A percentile compares a stretch with the other conserved stretches of the same genome.
phyloP scores from a whole-genome alignment of 2,329 filamentous ascomycete genomes.

The Aureobasidium mangrovei region DNA sequence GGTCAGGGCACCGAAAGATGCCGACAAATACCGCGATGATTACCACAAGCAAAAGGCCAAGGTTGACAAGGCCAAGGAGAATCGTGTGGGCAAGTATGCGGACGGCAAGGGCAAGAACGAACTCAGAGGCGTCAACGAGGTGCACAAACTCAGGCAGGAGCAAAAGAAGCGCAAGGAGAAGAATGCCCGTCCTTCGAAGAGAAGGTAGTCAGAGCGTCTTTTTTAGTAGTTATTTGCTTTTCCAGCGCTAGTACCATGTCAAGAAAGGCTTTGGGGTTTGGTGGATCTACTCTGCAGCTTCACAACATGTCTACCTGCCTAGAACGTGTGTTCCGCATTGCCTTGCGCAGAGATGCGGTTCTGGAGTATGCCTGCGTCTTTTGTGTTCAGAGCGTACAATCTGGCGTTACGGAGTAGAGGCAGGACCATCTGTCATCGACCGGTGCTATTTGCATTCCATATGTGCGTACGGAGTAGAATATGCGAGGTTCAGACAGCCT shows the following conservation, averaged over 20 bases:
- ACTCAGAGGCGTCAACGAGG: conserved; percentile 73
- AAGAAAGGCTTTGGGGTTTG: not conserved
- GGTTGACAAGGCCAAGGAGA: conserved; percentile 78
- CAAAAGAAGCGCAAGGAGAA: conserved; percentile 73
- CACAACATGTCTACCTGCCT: not conserved
- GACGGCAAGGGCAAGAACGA: conserved; percentile 58
- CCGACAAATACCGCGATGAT: conserved; percentile 86
- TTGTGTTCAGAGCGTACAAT: too few relatives aligned
- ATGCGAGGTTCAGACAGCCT: too few relatives aligned
- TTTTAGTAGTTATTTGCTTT: not conserved
- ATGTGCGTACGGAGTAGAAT: too few relatives aligned
- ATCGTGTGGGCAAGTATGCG: conserved; percentile 61
- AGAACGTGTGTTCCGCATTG: not conserved
- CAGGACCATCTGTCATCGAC: too few relatives aligned
- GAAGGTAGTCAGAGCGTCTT: not conserved
- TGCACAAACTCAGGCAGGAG: conserved; percentile 70
- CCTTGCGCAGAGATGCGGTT: too few relatives aligned
- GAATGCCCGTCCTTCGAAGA: conserved; percentile 73
- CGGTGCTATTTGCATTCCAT: too few relatives aligned
- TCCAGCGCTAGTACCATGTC: not conserved
- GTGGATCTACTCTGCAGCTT: not conserved
- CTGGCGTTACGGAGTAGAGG: too few relatives aligned
- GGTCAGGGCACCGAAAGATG: conserved; percentile 82
- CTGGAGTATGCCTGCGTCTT: too few relatives aligned
- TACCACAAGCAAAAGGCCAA: conserved; percentile 86